Conservation (phyloP, 345 rosid species). For the Hirschfeldia incana region DNA sequence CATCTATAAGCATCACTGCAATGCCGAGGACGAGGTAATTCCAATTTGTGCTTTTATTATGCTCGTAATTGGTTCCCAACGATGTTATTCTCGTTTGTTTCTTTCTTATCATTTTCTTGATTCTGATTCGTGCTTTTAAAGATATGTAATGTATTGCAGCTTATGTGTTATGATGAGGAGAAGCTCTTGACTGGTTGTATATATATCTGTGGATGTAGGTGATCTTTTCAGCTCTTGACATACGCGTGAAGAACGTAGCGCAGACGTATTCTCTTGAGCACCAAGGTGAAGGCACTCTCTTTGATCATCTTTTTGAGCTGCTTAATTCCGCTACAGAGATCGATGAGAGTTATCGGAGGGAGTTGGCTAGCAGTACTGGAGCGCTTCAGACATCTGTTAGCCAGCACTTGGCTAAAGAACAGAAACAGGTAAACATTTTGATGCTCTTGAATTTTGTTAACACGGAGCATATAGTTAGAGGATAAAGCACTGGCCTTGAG, state of each 20-base stretch:
- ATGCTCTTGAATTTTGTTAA: slow-evolving; percentile 14
- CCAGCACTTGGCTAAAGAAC: slow-evolving; percentile 98
- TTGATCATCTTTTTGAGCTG: slow-evolving; percentile 78
- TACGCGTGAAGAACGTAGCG: slow-evolving; percentile 95
- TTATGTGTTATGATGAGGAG: slow-evolving; percentile 18
- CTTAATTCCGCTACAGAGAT: slow-evolving; percentile 56
- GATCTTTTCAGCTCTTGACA: slow-evolving; percentile 94
- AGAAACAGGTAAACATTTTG: slow-evolving; percentile 66
- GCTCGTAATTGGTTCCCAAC: no score
- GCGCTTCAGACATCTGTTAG: slow-evolving; percentile 88
- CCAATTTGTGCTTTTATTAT: background rate
- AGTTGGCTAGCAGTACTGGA: slow-evolving; percentile 84
- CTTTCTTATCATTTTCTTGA: background rate
- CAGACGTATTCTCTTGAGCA: slow-evolving; percentile 92
- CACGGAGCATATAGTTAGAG: background rate
- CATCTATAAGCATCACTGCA: slow-evolving; percentile 75
- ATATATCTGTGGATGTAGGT: slow-evolving; percentile 53
- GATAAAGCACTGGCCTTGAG: slow-evolving; percentile 11
- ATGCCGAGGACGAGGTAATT: slow-evolving; percentile 89
- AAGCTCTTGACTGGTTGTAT: slow-evolving; percentile 6
- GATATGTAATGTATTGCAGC: background rate
- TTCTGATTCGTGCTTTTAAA: slow-evolving; percentile 16
- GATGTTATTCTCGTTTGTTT: no score
- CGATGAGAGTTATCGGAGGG: slow-evolving; percentile 78
- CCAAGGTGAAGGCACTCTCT: slow-evolving; percentile 80